Percentiles rank a stretch among this genome's conserved stretches.
Evolutionary conservation across 768 basidiomycete species (phyloP).

Genomic region (Tulasnella sp.): DNA sequence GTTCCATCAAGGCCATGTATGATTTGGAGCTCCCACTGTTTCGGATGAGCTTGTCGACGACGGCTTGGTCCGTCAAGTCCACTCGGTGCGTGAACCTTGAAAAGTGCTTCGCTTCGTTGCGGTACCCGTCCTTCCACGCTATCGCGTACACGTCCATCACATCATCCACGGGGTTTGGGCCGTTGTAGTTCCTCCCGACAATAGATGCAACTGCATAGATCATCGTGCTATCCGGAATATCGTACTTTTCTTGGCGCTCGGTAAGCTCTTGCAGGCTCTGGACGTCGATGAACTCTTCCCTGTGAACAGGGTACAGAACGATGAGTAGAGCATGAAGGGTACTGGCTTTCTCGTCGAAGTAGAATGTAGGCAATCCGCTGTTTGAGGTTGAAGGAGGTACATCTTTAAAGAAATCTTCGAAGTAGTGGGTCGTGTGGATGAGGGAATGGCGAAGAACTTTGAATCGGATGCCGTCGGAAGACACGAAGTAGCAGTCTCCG

Average conservation of each 20-base stretch:
- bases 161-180: neutral
- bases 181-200: too few species aligned
- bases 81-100: neutral
- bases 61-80: neutral
- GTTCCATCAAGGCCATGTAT: neutral
- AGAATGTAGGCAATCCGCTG: neutral
- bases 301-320: neutral
- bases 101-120: neutral
- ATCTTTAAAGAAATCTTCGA: neutral
- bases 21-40: neutral
- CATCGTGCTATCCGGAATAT: neutral
- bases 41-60: neutral
- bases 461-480: neutral
- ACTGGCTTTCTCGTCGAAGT: neutral
- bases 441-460: neutral
- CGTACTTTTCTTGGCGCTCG: neutral
- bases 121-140: neutral
- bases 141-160: neutral
- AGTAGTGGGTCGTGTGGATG: neutral
- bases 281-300: neutral
- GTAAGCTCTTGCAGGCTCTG: neutral
- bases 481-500: neutral
- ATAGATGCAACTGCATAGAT: neutral
- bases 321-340: neutral
- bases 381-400: neutral